Evolutionary conservation across 305 asterid genomes (phyloP), one percentile per base, ranked within the genome.

Genomic region (Fraxinus sp.): DNA sequence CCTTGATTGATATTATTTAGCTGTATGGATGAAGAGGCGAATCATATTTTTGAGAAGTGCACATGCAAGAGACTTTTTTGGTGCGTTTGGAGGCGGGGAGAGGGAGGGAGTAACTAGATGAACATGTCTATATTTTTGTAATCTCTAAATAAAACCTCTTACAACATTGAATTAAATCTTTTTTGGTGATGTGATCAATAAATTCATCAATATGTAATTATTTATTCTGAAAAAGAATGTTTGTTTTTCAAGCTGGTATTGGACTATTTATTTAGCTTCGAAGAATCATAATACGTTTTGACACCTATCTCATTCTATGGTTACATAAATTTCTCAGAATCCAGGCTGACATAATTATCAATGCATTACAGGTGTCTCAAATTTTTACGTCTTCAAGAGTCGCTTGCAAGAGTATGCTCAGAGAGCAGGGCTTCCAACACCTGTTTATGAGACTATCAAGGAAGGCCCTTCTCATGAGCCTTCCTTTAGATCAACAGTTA

Each of bases 401-500:
- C 98, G 93, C 24, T 86, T 96, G 91, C 99, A 96, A 84, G 98
- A 96, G 86, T 95, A 91, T 88, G 94, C 95, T 55, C 99, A 95
- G 86, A 96, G 92, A 87, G 93, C 89, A 70, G 98, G 98, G 80
- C 82, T 91, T 75, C 82, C 89, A 2, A 90, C 96, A 24, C 98
- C 99, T 3, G 89, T 91, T 75, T 96, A 96, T 82, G 97, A 91
- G 78, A 95, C 98, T 74, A 88, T 89, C 79, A 96, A 92, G 84
- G 96, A 93, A 90, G 98, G 99, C 36, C 98, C 97, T 79, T 92
- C 99, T 57, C 98, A 95, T 41, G 92, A 90, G 89, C 99, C 99
- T 79, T 84, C 81, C 46, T 96, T 96, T 88, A 92, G 86, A 85
- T 93, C 98, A 59, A 86, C 97, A 36, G 99, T 96, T 18, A 85